Percentiles rank a stretch among this genome's conserved stretches.
Conservation (phyloP, 2,329 filamentous ascomycete genomes). For the Colletotrichum sp. region DNA sequence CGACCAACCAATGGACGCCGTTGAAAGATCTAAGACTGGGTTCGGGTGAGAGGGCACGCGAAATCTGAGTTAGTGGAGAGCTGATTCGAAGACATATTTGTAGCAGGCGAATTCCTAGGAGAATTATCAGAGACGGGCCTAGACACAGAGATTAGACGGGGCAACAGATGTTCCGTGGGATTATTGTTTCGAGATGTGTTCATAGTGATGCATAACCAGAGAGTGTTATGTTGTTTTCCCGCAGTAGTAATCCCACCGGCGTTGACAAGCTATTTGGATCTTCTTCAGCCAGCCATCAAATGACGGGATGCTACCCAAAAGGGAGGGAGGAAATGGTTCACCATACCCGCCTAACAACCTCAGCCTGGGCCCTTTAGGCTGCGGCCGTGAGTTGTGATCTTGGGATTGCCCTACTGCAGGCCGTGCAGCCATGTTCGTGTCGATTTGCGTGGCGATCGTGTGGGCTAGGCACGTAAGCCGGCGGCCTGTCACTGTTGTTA, state of each 20-base stretch:
- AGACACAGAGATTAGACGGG: background rate
- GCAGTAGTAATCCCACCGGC: background rate
- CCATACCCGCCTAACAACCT: background rate
- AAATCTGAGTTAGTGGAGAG: background rate
- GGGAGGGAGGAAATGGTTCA: background rate
- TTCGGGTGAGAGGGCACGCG: background rate
- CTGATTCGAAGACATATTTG: background rate
- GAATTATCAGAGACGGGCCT: background rate
- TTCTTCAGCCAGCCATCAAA: background rate
- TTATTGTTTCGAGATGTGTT: background rate
- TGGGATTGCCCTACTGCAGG: background rate
- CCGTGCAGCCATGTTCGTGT: background rate
- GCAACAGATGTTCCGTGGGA: background rate
- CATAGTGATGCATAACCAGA: background rate
- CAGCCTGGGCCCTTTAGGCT: background rate
- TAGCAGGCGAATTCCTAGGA: background rate
- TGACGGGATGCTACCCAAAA: background rate
- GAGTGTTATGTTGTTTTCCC: background rate
- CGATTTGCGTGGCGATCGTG: background rate
- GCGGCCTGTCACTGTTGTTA: background rate
- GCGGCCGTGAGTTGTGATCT: background rate
- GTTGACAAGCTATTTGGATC: background rate
- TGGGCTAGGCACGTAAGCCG: background rate
- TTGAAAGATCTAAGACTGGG: conserved; percentile 20
- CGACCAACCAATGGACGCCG: conserved; percentile 26